These are phyloP conservation scores for Corinectria fuckeliana DNA, from an alignment of 2,329 filamentous ascomycete species.

Conservation along the genomic window DNA sequence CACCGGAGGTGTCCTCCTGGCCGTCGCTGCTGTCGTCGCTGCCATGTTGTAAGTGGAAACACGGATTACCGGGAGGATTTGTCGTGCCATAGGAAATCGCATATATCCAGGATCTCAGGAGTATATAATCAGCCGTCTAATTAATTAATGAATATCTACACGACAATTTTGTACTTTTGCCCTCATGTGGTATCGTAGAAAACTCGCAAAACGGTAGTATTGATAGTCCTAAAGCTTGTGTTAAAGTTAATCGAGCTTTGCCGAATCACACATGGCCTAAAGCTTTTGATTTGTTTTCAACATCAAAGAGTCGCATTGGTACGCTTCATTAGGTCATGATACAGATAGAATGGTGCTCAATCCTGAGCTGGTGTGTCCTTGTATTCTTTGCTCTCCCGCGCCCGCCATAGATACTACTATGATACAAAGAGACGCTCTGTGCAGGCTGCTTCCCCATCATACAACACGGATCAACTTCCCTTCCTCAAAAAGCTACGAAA, in stretches of 20 bases:
- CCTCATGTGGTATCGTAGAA: too few relatives aligned
- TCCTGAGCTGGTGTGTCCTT: slow-evolving; percentile 21
- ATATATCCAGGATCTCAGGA: slow-evolving; percentile 21
- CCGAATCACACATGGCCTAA: too few relatives aligned
- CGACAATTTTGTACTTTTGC: too few relatives aligned
- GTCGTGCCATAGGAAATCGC: slow-evolving; percentile 15
- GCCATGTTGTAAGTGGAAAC: slow-evolving; percentile 43
- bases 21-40: slow-evolving; percentile 47
- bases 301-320: not conserved
- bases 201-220: too few relatives aligned
- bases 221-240: too few relatives aligned
- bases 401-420: slow-evolving; percentile 20
- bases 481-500: slow-evolving; percentile 8
- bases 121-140: slow-evolving; percentile 23
- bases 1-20: slow-evolving; percentile 45
- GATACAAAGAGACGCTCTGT: slow-evolving; percentile 21
- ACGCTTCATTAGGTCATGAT: not conserved
- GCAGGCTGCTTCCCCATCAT: slow-evolving; percentile 24
- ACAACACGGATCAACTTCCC: slow-evolving; percentile 23
- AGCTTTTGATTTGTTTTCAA: too few relatives aligned
- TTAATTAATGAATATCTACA: slow-evolving; percentile 35
- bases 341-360: slow-evolving; percentile 15
- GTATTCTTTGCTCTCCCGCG: slow-evolving; percentile 12
- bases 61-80: not conserved
- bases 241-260: not conserved